Percentiles rank a stretch among this genome's conserved stretches.
These are phyloP conservation scores for Penicillium paneum DNA, from an alignment of 2,329 filamentous ascomycete species.

Conservation along the genomic window DNA sequence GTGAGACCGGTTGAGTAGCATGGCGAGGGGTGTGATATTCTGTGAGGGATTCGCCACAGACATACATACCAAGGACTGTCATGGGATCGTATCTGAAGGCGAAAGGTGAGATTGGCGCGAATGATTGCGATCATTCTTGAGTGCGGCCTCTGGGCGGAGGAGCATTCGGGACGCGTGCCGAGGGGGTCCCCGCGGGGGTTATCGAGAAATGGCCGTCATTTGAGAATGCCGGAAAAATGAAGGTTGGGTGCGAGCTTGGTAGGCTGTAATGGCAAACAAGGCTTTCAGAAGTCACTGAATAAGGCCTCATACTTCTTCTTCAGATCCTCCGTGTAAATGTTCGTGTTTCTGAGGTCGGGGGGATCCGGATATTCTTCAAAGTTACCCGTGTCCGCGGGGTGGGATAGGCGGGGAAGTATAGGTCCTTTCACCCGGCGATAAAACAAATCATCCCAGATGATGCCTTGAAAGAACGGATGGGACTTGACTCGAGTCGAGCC, in stretches of 20 bases:
- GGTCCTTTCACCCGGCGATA: constrained; percentile 59
- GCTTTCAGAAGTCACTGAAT: constrained; percentile 58
- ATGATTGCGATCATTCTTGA: background rate
- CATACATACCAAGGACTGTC: background rate
- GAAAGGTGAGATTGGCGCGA: background rate
- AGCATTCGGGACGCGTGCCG: constrained; percentile 1
- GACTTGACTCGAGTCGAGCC: constrained; percentile 58
- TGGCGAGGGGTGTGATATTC: background rate
- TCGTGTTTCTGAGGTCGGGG: constrained; percentile 52
- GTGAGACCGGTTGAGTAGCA: background rate
- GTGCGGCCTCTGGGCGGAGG: background rate
- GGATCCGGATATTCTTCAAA: constrained; percentile 63
- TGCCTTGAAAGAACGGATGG: constrained; percentile 60
- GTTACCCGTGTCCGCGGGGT: constrained; percentile 60
- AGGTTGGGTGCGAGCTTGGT: background rate
- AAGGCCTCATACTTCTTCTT: constrained; percentile 57
- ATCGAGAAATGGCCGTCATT: background rate
- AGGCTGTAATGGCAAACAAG: background rate
- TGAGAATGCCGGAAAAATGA: background rate
- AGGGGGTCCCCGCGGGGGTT: constrained; percentile 2
- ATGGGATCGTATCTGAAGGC: constrained; percentile 1
- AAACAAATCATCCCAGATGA: constrained; percentile 63
- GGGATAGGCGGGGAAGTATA: constrained; percentile 59
- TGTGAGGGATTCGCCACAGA: background rate
- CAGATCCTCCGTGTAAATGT: constrained; percentile 58